Evolutionary conservation across 73 alveolate genomes (phyloP).

Genomic region (Symbiodinium natans): DNA sequence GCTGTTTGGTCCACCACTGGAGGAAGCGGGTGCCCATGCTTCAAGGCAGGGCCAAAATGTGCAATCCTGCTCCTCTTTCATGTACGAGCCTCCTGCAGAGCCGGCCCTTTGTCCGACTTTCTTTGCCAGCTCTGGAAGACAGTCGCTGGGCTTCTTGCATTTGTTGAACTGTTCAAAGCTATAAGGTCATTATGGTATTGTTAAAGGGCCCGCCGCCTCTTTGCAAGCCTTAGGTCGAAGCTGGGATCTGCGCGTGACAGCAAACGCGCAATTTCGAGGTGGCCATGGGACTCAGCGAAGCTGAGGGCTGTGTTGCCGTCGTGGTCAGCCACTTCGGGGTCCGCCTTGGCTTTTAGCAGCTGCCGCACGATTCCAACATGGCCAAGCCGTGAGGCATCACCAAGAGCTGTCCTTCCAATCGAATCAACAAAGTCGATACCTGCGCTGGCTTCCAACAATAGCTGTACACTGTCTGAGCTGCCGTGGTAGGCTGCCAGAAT

Average conservation of each 20-base stretch:
- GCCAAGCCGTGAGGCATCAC: background rate
- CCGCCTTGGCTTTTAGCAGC: background rate
- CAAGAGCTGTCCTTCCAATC: background rate
- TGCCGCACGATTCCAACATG: conserved; percentile 4
- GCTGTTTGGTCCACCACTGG: too few relatives aligned
- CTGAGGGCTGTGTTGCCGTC: background rate
- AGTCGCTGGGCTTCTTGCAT: too few relatives aligned
- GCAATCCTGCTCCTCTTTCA: too few relatives aligned
- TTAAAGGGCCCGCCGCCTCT: background rate
- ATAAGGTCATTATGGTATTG: too few relatives aligned
- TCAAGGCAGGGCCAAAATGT: too few relatives aligned
- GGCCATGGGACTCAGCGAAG: background rate
- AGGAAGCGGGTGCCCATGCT: too few relatives aligned
- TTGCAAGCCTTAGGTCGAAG: background rate
- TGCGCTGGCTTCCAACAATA: background rate
- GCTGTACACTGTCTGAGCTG: background rate
- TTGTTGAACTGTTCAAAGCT: too few relatives aligned
- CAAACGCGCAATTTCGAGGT: background rate
- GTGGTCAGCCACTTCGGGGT: background rate
- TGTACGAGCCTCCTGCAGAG: too few relatives aligned
- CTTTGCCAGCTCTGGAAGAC: too few relatives aligned
- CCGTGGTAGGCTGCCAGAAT: background rate
- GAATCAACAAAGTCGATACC: background rate
- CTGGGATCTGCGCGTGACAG: background rate
- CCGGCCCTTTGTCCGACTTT: too few relatives aligned